These are phyloP conservation scores for Linnemannia hyalina DNA, from an alignment of 192 early-diverging fungal species.

Conservation along the genomic window DNA sequence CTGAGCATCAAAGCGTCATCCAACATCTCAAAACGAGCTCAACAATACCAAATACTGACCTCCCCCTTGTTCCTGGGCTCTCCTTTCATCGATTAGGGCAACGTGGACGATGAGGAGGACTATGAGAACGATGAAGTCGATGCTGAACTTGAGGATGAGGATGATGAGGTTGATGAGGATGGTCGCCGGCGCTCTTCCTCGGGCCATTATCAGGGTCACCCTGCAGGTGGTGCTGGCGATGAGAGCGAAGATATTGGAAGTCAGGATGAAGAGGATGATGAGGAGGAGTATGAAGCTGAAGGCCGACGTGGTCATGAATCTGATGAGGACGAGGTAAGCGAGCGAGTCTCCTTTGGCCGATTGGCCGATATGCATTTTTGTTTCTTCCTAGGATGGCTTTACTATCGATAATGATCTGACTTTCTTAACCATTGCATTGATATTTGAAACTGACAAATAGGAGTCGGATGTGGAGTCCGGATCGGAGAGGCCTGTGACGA, in stretches of 20 bases:
- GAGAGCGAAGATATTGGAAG: conserved; percentile 41
- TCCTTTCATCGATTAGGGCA: not conserved
- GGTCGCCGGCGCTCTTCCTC: not conserved
- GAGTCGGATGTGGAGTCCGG: conserved; percentile 27
- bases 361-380: too few relatives aligned
- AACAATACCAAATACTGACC: not conserved
- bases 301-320: not conserved
- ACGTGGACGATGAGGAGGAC: conserved; percentile 43
- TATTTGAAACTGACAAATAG: not conserved
- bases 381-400: too few relatives aligned
- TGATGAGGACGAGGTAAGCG: conserved; percentile 13
- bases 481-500: conserved; percentile 28
- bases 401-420: too few relatives aligned
- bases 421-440: too few relatives aligned
- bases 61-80: not conserved
- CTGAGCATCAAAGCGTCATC: conserved; percentile 3
- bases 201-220: not conserved
- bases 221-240: conserved; percentile 12
- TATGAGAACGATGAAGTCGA: conserved; percentile 36
- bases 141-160: conserved; percentile 14
- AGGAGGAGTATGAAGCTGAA: conserved; percentile 23
- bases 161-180: conserved; percentile 9
- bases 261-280: conserved; percentile 35
- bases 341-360: not conserved
- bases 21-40: not conserved